Evolutionary conservation across 495 filamentous ascomycete species (phyloP).

Genomic region (Aspergillus cavernicola): DNA sequence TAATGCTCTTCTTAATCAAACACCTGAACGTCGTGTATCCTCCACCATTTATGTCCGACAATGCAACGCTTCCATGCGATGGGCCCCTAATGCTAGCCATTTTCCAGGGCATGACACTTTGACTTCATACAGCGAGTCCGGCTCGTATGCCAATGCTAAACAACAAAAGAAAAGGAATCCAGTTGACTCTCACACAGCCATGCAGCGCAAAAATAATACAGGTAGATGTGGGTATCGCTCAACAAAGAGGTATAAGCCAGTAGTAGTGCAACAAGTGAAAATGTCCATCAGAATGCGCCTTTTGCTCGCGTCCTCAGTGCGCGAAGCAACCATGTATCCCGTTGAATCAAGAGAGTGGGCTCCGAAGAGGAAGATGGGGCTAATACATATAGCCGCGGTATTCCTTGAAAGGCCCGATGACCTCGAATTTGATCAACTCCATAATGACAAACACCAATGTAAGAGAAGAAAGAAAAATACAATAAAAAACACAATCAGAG

Average conservation of each 20-base stretch:
- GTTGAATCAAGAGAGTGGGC: constrained; percentile 5
- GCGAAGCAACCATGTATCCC: constrained; percentile 11
- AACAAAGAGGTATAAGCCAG: constrained; percentile 15
- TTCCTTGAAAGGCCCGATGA: constrained; percentile 10
- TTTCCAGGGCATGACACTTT: constrained; percentile 13
- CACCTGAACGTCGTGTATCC: constrained; percentile 10
- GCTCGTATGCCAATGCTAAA: constrained; percentile 8
- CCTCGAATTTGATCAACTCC: constrained; percentile 14
- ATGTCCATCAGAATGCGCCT: constrained; percentile 15
- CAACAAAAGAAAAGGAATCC: constrained; percentile 8
- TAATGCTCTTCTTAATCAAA: background rate
- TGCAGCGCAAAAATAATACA: constrained; percentile 17
- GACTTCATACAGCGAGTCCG: constrained; percentile 10
- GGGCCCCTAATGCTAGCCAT: constrained; percentile 23
- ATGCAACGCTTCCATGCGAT: constrained; percentile 18
- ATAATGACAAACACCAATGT: constrained; percentile 6
- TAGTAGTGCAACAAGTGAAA: constrained; percentile 14
- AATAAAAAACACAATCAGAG: background rate
- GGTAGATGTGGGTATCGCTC: constrained; percentile 26
- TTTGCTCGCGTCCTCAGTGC: constrained; percentile 11
- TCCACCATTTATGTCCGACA: constrained; percentile 19
- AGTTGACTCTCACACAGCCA: constrained; percentile 4
- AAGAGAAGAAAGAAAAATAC: background rate
- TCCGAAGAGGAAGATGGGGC: background rate
- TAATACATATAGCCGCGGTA: constrained; percentile 2